Conservation (phyloP, 2,329 filamentous ascomycete species). For the Fusarium robinianum region DNA sequence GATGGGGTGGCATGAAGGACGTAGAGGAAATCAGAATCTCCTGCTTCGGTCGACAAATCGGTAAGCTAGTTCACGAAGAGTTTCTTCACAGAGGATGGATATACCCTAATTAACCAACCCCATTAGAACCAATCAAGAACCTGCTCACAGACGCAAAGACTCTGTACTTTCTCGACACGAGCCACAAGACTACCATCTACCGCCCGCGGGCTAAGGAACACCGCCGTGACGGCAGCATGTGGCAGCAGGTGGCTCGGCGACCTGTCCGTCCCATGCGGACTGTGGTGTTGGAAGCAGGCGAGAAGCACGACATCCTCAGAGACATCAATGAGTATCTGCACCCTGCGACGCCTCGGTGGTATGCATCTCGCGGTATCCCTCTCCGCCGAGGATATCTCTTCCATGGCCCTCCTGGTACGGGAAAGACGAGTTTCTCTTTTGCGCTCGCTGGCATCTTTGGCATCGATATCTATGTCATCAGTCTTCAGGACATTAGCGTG, state of each 20-base stretch:
- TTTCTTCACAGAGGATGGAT: background rate
- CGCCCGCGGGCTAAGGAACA: constrained; percentile 53
- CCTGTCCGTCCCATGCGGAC: constrained; percentile 74
- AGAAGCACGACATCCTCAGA: constrained; percentile 67
- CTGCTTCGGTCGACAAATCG: constrained; percentile 55
- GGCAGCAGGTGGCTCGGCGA: constrained; percentile 62
- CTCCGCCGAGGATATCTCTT: constrained; percentile 79
- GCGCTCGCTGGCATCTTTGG: constrained; percentile 68
- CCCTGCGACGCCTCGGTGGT: constrained; percentile 71
- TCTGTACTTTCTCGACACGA: constrained; percentile 55
- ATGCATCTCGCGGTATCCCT: constrained; percentile 74
- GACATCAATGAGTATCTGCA: constrained; percentile 82
- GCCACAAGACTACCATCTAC: constrained; percentile 63
- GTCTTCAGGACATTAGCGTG: constrained; percentile 59
- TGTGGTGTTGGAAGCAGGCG: constrained; percentile 69
- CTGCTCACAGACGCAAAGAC: constrained; percentile 59
- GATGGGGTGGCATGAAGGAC: constrained; percentile 51
- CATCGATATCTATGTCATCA: constrained; percentile 68
- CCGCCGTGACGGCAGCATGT: constrained; percentile 53
- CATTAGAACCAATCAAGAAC: constrained; percentile 56
- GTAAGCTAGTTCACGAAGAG: constrained; percentile 27
- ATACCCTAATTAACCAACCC: background rate
- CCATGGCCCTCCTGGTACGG: constrained; percentile 74
- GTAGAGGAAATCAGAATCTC: constrained; percentile 58
- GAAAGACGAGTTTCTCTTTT: constrained; percentile 71